These are phyloP conservation scores for Cystobasidium pallidum DNA, from an alignment of 1,284 basidiomycete species.

Conservation along the genomic window DNA sequence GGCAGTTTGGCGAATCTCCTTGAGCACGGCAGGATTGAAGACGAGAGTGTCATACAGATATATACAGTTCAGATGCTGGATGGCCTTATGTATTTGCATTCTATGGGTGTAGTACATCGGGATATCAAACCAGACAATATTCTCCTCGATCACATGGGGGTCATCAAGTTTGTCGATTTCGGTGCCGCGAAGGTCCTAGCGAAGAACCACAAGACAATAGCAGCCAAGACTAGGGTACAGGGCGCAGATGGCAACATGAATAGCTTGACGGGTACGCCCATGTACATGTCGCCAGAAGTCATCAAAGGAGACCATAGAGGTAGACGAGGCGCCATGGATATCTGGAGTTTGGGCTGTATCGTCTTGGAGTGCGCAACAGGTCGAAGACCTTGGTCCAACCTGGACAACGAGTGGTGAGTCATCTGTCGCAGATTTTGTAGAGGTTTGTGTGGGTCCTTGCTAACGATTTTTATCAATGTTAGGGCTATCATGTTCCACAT, in stretches of 20 bases:
- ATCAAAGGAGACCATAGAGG: conserved; percentile 76
- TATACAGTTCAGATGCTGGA: conserved; percentile 98
- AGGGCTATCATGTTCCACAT: conserved; percentile 99
- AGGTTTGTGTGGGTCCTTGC: too few relatives aligned
- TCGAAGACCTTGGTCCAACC: conserved; percentile 94
- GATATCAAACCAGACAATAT: conserved; percentile 99
- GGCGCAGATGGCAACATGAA: conserved; percentile 65
- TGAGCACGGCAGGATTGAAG: conserved; percentile 93
- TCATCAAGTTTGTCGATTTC: conserved; percentile 98
- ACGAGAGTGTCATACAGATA: conserved; percentile 92
- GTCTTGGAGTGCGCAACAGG: conserved; percentile 96
- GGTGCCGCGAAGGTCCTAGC: conserved; percentile 97
- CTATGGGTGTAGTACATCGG: conserved; percentile 88
- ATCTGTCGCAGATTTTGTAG: too few relatives aligned
- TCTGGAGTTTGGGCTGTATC: conserved; percentile 94
- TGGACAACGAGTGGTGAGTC: conserved; percentile 97
- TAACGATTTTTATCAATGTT: too few relatives aligned
- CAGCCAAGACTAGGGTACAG: conserved; percentile 63
- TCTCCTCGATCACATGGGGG: conserved; percentile 83
- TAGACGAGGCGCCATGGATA: conserved; percentile 93
- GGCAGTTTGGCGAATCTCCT: conserved; percentile 87
- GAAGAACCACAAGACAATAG: conserved; percentile 84
- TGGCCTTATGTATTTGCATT: conserved; percentile 90
- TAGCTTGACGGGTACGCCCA: conserved; percentile 93
- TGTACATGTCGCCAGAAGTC: conserved; percentile 99